Evolutionary conservation across 2,329 filamentous ascomycete genomes (phyloP).

Genomic region (Trichophyton schoenleinii): DNA sequence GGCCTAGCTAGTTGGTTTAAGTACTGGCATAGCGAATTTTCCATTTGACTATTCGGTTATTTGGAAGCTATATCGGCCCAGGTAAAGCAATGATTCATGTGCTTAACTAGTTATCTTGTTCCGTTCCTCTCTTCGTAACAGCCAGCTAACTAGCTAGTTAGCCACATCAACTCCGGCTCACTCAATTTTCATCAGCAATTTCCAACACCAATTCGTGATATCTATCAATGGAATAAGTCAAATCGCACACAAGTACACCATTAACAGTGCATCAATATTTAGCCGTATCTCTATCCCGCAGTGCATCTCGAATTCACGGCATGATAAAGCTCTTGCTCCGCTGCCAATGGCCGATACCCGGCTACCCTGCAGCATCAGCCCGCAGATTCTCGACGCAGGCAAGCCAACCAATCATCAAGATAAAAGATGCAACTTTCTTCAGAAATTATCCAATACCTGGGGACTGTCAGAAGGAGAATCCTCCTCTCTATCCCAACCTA

Average conservation of each 20-base stretch:
- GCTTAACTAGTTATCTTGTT: not conserved
- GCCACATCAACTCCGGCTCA: not conserved
- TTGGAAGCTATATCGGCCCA: not conserved
- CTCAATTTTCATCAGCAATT: not conserved
- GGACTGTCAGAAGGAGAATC: constrained; percentile 43
- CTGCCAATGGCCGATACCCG: not conserved
- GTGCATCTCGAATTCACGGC: not conserved
- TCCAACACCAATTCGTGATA: too few species aligned
- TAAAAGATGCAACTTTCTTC: constrained; percentile 73
- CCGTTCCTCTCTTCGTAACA: too few species aligned
- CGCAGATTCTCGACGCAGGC: constrained; percentile 11
- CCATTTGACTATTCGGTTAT: not conserved
- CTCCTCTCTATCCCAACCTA: constrained; percentile 59
- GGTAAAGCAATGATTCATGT: not conserved
- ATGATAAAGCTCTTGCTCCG: not conserved
- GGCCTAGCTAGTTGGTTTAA: too few species aligned
- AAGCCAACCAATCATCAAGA: constrained; percentile 50
- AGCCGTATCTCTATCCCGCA: too few species aligned
- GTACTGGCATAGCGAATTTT: too few species aligned
- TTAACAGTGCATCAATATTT: too few species aligned
- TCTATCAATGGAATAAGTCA: too few species aligned
- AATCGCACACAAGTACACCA: too few species aligned
- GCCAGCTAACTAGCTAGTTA: too few species aligned
- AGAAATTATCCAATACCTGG: constrained; percentile 51
- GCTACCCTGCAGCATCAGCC: not conserved